phyloP scores from a whole-genome alignment of 495 filamentous ascomycete genomes.

The Bryoglossum gracile region DNA sequence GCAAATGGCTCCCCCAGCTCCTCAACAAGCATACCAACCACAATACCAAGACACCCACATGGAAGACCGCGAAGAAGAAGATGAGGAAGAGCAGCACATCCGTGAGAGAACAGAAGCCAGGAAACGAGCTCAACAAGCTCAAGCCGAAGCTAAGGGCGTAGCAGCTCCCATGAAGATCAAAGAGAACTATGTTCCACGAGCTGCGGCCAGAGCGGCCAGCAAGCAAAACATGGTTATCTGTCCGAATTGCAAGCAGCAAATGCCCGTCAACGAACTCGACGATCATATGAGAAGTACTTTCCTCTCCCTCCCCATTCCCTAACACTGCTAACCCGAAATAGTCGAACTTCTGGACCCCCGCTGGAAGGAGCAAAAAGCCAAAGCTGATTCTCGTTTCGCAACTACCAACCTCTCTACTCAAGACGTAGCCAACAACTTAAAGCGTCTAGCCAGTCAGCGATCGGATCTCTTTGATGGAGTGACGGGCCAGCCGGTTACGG shows the following conservation, averaged over 20 bases:
- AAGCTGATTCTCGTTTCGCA: constrained; percentile 72
- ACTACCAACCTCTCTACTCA: constrained; percentile 81
- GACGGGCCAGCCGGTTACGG: constrained; percentile 56
- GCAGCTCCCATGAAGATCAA: constrained; percentile 85
- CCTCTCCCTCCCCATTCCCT: background rate
- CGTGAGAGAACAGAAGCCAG: constrained; percentile 62
- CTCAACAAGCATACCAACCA: constrained; percentile 20
- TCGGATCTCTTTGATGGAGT: constrained; percentile 83
- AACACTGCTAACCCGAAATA: constrained; percentile 19
- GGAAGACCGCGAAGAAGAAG: constrained; percentile 39
- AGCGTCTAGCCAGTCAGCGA: constrained; percentile 89
- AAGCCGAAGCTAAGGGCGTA: constrained; percentile 63
- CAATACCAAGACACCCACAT: constrained; percentile 25
- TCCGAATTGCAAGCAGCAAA: constrained; percentile 88
- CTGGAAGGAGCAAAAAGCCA: constrained; percentile 93
- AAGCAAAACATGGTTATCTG: constrained; percentile 65
- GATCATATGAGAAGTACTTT: constrained; percentile 82
- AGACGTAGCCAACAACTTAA: constrained; percentile 90
- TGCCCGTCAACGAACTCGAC: constrained; percentile 78
- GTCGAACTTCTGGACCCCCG: constrained; percentile 89
- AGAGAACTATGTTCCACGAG: constrained; percentile 83
- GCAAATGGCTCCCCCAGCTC: constrained; percentile 26
- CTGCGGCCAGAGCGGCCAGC: constrained; percentile 60
- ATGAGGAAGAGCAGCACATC: constrained; percentile 61
- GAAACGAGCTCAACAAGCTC: constrained; percentile 65